A percentile compares a stretch with the other conserved stretches of the same genome.
These are phyloP conservation scores for Samsoniella hepiali DNA, from an alignment of 2,329 filamentous ascomycete species.

Conservation along the genomic window DNA sequence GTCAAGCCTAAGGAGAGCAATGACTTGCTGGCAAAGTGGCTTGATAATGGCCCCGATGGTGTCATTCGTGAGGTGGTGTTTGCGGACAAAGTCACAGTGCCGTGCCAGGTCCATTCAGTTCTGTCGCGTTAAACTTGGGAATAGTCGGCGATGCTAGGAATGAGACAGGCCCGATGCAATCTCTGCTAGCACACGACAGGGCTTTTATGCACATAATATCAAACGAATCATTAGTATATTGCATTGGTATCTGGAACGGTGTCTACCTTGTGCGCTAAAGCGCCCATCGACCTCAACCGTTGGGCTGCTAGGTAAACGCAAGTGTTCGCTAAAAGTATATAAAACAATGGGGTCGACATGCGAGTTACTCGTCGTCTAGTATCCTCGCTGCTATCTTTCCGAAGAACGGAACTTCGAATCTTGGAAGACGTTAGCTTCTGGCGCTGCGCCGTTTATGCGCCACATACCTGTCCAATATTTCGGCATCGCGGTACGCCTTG, in stretches of 20 bases:
- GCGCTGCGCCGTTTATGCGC: constrained; percentile 14
- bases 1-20: constrained; percentile 97
- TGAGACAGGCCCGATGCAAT: background rate
- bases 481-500: constrained; percentile 81
- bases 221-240: background rate
- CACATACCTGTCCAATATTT: constrained; percentile 57
- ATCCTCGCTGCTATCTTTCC: constrained; percentile 83
- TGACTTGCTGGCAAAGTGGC: constrained; percentile 72
- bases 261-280: background rate
- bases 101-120: constrained; percentile 48
- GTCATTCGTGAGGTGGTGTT: constrained; percentile 49
- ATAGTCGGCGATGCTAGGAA: background rate
- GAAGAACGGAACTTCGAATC: constrained; percentile 85
- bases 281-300: background rate
- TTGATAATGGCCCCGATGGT: constrained; percentile 51
- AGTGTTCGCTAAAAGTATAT: background rate
- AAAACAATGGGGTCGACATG: background rate
- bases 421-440: constrained; percentile 29
- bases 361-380: constrained; percentile 70
- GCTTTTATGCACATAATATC: background rate
- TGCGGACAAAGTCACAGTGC: constrained; percentile 45
- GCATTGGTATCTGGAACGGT: background rate
- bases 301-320: background rate
- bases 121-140: constrained; percentile 41
- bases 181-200: background rate